phyloP scores from a whole-genome alignment of 495 filamentous ascomycete genomes.

The Penicillium angulare region DNA sequence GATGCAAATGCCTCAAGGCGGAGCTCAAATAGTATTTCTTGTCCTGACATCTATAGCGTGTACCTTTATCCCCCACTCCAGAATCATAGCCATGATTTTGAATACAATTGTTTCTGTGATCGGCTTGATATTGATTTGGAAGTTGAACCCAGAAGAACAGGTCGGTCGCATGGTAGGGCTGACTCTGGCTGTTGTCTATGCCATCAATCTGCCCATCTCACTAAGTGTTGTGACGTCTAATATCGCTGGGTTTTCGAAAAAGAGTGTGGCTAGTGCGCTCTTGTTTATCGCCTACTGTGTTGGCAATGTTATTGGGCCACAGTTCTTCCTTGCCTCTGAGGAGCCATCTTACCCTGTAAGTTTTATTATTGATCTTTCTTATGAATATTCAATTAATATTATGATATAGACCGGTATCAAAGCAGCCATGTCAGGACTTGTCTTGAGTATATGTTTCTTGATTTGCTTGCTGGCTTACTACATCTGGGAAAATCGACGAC shows the following conservation, averaged over 20 bases:
- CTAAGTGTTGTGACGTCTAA: constrained; percentile 57
- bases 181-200: constrained; percentile 50
- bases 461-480: constrained; percentile 28
- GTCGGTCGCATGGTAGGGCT: constrained; percentile 53
- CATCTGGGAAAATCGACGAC: constrained; percentile 23
- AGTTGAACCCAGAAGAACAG: constrained; percentile 50
- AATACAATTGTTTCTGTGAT: constrained; percentile 40
- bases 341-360: constrained; percentile 33
- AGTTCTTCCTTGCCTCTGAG: constrained; percentile 35
- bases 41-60: constrained; percentile 29
- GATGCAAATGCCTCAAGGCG: constrained; percentile 35
- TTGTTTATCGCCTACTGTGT: constrained; percentile 49
- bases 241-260: constrained; percentile 48
- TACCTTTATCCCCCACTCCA: constrained; percentile 27
- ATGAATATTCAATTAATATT: not conserved
- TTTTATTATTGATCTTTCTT: not conserved
- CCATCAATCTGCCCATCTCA: constrained; percentile 56
- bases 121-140: constrained; percentile 59
- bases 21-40: constrained; percentile 32
- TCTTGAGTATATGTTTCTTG: constrained; percentile 25
- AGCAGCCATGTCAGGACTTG: constrained; percentile 25
- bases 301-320: constrained; percentile 49
- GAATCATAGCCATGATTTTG: constrained; percentile 34
- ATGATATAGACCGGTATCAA: constrained; percentile 30
- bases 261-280: constrained; percentile 21